These are phyloP conservation scores for Pestalotiopsis sp. DNA, from an alignment of 2,329 filamentous ascomycete species.

Conservation along the genomic window DNA sequence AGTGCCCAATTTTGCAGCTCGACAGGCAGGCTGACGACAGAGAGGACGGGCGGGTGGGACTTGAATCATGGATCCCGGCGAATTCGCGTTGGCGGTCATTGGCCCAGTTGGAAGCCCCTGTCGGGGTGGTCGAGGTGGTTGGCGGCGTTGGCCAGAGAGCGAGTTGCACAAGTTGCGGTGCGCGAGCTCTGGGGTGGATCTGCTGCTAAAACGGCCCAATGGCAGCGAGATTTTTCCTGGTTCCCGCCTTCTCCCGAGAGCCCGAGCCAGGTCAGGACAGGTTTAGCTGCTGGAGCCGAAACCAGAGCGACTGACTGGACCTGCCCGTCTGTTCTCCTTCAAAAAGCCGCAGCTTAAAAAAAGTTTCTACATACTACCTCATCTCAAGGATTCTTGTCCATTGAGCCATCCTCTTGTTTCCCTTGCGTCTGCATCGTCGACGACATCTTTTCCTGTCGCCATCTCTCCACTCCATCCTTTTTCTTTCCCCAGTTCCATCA, in stretches of 20 bases:
- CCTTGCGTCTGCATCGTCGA: constrained; percentile 14
- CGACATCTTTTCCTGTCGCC: constrained; percentile 11
- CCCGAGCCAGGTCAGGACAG: constrained; percentile 5
- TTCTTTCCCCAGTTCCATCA: constrained; percentile 11
- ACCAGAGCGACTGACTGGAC: constrained; percentile 13
- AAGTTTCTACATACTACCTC: not conserved
- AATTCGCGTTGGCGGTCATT: constrained; percentile 2
- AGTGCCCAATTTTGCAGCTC: not conserved
- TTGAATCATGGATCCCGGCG: not conserved
- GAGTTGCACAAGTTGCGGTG: not conserved
- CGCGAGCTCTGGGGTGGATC: not conserved
- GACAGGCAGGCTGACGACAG: not conserved
- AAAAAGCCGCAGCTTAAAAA: constrained; percentile 25
- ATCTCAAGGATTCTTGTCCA: constrained; percentile 12
- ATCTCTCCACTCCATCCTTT: constrained; percentile 27
- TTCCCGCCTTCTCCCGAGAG: constrained; percentile 12
- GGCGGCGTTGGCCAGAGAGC: not conserved
- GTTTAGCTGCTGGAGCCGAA: not conserved
- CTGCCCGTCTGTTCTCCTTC: constrained; percentile 16
- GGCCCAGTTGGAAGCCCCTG: not conserved
- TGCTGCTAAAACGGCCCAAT: not conserved
- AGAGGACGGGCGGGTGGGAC: not conserved
- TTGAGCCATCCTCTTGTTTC: constrained; percentile 15
- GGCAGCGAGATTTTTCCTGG: not conserved
- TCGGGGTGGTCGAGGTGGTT: not conserved